Conservation (phyloP, 2,329 filamentous ascomycete species). For the Penicillium sp. region DNA sequence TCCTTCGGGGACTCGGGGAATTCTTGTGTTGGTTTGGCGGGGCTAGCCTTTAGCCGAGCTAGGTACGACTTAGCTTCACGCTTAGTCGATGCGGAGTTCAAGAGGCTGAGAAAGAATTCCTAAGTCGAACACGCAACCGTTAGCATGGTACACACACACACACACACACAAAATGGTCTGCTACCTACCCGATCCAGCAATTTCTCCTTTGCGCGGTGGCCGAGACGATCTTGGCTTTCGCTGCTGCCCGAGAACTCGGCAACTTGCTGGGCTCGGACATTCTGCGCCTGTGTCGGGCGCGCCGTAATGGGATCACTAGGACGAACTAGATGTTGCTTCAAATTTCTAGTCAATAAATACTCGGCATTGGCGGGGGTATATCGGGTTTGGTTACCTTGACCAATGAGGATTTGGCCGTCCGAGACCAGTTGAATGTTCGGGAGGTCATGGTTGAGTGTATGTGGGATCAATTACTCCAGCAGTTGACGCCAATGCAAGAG, state of each 20-base stretch:
- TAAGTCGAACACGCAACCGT: conserved; percentile 36
- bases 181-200: conserved; percentile 43
- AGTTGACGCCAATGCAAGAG: conserved; percentile 1
- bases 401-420: conserved; percentile 30
- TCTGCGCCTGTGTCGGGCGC: conserved; percentile 16
- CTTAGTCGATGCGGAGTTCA: conserved; percentile 87
- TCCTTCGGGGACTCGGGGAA: conserved; percentile 26
- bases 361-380: neutral
- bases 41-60: conserved; percentile 69
- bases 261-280: conserved; percentile 27
- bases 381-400: conserved; percentile 27
- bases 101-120: conserved; percentile 83
- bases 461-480: conserved; percentile 6
- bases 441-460: conserved; percentile 35
- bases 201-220: conserved; percentile 46
- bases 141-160: neutral
- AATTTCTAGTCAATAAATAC: conserved; percentile 12
- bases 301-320: conserved; percentile 15
- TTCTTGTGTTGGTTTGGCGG: conserved; percentile 36
- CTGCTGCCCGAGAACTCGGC: conserved; percentile 35
- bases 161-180: no score
- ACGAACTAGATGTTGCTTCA: conserved; percentile 24
- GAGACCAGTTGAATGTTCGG: conserved; percentile 33
- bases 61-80: conserved; percentile 90
- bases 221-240: conserved; percentile 33